These are phyloP conservation scores for Sporothrix variecibatus DNA, from an alignment of 2,329 filamentous ascomycete genomes.

Conservation along the genomic window DNA sequence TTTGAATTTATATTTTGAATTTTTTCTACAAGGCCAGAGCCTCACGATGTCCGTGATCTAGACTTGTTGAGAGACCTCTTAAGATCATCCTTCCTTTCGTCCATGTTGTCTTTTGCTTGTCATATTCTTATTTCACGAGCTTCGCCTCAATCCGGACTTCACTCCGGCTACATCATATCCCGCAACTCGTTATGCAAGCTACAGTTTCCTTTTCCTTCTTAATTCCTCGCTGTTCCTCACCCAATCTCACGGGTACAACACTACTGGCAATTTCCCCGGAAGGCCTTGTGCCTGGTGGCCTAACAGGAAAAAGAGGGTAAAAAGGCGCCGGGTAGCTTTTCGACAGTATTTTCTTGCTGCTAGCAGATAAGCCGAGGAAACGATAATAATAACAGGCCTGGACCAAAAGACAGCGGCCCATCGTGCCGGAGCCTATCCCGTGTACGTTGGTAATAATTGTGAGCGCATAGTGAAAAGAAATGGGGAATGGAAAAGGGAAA, in stretches of 20 bases:
- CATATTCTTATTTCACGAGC: neutral
- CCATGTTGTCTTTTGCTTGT: neutral
- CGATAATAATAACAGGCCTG: neutral
- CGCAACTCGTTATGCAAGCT: neutral
- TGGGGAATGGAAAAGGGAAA: neutral
- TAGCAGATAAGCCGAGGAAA: conserved; percentile 17
- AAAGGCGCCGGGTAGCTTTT: neutral
- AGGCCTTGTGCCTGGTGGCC: neutral
- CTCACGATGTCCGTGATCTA: conserved; percentile 4
- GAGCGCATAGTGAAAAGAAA: neutral
- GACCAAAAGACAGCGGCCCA: neutral
- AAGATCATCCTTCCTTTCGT: neutral
- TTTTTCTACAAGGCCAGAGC: neutral
- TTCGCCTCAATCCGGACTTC: neutral
- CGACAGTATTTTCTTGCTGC: neutral
- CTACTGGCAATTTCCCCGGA: neutral
- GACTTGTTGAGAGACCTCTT: neutral
- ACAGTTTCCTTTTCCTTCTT: neutral
- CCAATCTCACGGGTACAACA: neutral
- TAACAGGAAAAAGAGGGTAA: neutral
- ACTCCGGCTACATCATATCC: neutral
- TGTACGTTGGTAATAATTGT: neutral
- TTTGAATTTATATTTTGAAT: neutral
- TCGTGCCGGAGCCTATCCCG: neutral
- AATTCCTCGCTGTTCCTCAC: neutral